Base-by-base conservation (phyloP, 2,329 filamentous ascomycete genomes). In the Hypoxylon sp. region DNA sequence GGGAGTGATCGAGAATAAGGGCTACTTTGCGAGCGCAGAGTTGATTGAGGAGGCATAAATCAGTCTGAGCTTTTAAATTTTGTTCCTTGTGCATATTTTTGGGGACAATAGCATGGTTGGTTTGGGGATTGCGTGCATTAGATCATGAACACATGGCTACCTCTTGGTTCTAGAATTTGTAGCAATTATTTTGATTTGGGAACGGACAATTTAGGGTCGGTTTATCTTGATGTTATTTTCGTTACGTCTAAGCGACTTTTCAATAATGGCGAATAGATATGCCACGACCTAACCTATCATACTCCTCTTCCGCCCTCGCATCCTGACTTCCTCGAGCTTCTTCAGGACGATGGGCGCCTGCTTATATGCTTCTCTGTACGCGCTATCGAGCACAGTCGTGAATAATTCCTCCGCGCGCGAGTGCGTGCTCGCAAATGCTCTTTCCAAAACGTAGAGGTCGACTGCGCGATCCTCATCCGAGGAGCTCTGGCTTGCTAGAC, bases 1-100 rank as follows among this genome's bases (percentile, higher is more conserved):
- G 59, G 96, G 96, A 13, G 96, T 99, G 7, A 95, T 99, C 71
- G 96, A 99, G 84, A 97, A 96, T 78, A 99, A 98, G 84, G 96
- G 96, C 6, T 98, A 98, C 80, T 98, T 98, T 83, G 95, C 95
- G 1, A 89, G 90, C 19, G 95, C 94, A 2, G 90, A 93, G 76
- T 80, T 96, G 71, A 82, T 83, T 50, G 82, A 84, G 60, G 52
- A 61, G 25, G 60, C 52, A 36, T 67, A 55, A 67, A 23, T 23
- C 9, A 14, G 9, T 28, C 34, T 25, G 13, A 34, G 10, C 38
- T 25, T 21, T 45, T 49, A n/a, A 36, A 46, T 55, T 53, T 57
- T 56, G 36, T 56, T 60, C 43, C 21, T 63, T 56, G 21, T 45
- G 64, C 57, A 66, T 71, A 59, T 57, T 69, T 52, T 41, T 19